Evolutionary conservation across 768 basidiomycete genomes (phyloP).

Genomic region (Cytidiella melzeri): DNA sequence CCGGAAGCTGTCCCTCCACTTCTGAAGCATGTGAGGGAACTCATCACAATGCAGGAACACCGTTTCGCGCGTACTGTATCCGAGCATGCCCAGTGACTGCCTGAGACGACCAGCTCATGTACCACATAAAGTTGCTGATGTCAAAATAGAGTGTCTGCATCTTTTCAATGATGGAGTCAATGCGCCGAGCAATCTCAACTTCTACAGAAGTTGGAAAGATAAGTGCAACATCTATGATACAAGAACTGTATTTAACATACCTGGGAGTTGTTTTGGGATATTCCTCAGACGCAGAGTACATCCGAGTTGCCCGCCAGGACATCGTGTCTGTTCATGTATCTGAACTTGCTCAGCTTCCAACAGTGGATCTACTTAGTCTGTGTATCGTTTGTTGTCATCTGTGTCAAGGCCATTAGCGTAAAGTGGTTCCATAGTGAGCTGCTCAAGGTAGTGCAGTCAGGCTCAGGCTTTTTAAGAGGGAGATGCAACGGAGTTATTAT

Average conservation of each 20-base stretch:
- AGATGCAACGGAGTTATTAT: too few relatives aligned
- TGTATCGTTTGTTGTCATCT: conserved; percentile 1
- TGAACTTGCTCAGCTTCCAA: too few relatives aligned
- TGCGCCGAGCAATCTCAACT: neutral
- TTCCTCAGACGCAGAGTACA: neutral
- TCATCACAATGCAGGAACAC: conserved; percentile 2
- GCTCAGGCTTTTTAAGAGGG: too few relatives aligned
- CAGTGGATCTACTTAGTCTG: too few relatives aligned
- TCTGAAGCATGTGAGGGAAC: neutral
- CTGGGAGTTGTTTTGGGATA: neutral
- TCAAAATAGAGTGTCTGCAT: neutral
- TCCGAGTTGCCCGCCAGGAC: neutral
- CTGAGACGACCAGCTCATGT: conserved; percentile 1
- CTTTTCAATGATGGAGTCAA: neutral
- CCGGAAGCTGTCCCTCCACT: neutral
- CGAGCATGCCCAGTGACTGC: neutral
- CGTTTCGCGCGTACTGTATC: neutral
- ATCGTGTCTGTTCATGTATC: neutral
- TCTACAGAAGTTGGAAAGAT: neutral
- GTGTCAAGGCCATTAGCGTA: conserved; percentile 2
- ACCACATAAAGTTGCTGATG: neutral
- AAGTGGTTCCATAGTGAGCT: too few relatives aligned
- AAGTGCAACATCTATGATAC: neutral
- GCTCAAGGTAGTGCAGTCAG: too few relatives aligned
- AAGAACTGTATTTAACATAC: neutral